Evolutionary conservation across 768 basidiomycete genomes (phyloP).

Genomic region (Lactarius hatsudake): DNA sequence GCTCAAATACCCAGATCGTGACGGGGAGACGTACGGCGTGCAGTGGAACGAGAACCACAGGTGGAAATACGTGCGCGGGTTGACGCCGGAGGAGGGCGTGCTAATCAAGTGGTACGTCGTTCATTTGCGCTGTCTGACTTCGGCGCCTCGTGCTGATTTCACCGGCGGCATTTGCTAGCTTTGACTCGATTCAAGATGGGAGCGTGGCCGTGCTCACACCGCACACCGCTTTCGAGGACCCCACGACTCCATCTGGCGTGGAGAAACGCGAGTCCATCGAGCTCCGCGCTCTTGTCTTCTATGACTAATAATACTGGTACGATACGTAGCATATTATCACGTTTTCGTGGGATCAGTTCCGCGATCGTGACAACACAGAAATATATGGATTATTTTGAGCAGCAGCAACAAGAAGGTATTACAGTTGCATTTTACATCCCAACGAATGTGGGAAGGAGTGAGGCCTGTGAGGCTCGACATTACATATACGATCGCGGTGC

Average conservation of each 20-base stretch:
- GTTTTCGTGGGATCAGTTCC: neutral
- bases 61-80: constrained; percentile 47
- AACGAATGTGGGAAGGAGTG: too few species aligned
- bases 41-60: constrained; percentile 39
- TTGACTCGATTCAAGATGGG: constrained; percentile 38
- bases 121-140: too few species aligned
- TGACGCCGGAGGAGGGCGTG: constrained; percentile 45
- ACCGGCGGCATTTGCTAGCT: constrained; percentile 31
- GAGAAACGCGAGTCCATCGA: constrained; percentile 59
- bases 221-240: constrained; percentile 61
- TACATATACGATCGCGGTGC: too few species aligned
- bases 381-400: too few species aligned
- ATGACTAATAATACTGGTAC: constrained; percentile 37
- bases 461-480: too few species aligned
- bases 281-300: constrained; percentile 61
- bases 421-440: too few species aligned
- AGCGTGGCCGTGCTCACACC: constrained; percentile 56
- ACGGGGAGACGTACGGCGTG: constrained; percentile 45
- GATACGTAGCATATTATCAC: neutral
- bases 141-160: neutral
- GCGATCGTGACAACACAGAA: neutral
- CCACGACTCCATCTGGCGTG: constrained; percentile 48
- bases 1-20: too few species aligned
- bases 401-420: too few species aligned
- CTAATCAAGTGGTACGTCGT: constrained; percentile 46